Percentiles rank a stretch among this genome's conserved stretches.
Evolutionary conservation across 2,329 filamentous ascomycete species (phyloP).

Genomic region (Exophiala phaeomuriformis): DNA sequence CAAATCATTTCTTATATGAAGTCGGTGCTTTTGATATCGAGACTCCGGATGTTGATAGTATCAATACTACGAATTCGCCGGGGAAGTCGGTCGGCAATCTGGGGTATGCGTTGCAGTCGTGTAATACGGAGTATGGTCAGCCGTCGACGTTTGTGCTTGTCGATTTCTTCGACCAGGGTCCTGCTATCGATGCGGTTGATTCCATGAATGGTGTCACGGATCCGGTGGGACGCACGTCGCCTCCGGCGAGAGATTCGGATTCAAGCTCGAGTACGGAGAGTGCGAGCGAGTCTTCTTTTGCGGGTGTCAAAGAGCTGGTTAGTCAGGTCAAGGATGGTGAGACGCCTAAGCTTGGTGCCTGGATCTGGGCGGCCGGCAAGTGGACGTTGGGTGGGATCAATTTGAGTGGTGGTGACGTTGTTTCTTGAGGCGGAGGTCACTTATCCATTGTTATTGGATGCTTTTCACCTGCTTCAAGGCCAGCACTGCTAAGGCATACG

Average conservation of each 20-base stretch:
- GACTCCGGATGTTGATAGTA: conserved; percentile 54
- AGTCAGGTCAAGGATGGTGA: conserved; percentile 34
- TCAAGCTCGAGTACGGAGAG: conserved; percentile 23
- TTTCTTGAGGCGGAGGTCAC: neutral
- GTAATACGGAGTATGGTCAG: conserved; percentile 48
- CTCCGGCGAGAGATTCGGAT: conserved; percentile 29
- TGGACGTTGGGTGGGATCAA: conserved; percentile 39
- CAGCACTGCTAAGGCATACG: too few species aligned
- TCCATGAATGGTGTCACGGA: conserved; percentile 52
- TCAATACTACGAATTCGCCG: conserved; percentile 59
- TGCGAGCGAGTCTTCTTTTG: conserved; percentile 31
- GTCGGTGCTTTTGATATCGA: conserved; percentile 47
- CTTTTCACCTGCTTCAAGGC: neutral
- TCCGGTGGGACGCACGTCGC: conserved; percentile 38
- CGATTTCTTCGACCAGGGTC: conserved; percentile 70
- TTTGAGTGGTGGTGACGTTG: conserved; percentile 21
- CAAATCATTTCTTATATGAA: conserved; percentile 68
- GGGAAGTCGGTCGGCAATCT: conserved; percentile 49
- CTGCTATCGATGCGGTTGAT: conserved; percentile 63
- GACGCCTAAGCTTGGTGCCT: conserved; percentile 36
- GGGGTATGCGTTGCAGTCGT: conserved; percentile 45
- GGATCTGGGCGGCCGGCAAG: conserved; percentile 40
- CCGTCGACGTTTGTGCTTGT: conserved; percentile 68
- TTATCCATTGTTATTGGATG: neutral
- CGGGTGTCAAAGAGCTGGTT: conserved; percentile 35